Evolutionary conservation across 2,329 filamentous ascomycete species (phyloP).

Genomic region (Penicillium crustosum): DNA sequence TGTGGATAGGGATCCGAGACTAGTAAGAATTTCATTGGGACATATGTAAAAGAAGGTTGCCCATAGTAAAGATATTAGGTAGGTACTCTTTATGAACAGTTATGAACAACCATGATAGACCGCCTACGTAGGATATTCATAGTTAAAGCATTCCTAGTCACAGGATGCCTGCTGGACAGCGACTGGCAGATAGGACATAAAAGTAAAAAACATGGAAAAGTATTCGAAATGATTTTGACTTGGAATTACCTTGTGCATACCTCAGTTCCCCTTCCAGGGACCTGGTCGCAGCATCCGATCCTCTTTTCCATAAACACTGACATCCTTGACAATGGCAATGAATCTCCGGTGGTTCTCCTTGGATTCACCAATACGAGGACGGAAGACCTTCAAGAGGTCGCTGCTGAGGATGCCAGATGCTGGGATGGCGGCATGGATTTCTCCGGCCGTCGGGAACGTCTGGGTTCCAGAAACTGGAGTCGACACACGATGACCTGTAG

Average conservation of each 20-base stretch:
- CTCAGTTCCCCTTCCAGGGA: conserved; percentile 31
- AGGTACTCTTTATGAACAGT: neutral
- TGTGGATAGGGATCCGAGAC: neutral
- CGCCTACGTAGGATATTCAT: neutral
- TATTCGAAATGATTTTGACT: neutral
- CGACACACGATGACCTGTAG: conserved; percentile 29
- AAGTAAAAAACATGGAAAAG: neutral
- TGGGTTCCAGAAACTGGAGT: conserved; percentile 31
- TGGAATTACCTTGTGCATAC: neutral
- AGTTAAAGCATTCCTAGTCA: neutral
- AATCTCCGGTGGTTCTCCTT: conserved; percentile 45
- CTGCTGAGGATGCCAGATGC: conserved; percentile 45
- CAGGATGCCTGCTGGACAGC: neutral
- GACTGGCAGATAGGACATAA: neutral
- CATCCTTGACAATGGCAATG: conserved; percentile 47
- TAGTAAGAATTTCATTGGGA: neutral
- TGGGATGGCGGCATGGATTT: conserved; percentile 50
- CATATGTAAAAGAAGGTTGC: neutral
- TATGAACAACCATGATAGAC: neutral
- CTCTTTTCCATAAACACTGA: conserved; percentile 45
- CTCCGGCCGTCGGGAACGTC: conserved; percentile 46
- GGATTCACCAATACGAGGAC: conserved; percentile 43
- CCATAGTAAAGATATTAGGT: neutral
- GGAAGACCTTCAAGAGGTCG: conserved; percentile 47
- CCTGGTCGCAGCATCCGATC: conserved; percentile 44